Base-by-base conservation (phyloP, 345 rosid species). In the Eucalyptus fibrosa region DNA sequence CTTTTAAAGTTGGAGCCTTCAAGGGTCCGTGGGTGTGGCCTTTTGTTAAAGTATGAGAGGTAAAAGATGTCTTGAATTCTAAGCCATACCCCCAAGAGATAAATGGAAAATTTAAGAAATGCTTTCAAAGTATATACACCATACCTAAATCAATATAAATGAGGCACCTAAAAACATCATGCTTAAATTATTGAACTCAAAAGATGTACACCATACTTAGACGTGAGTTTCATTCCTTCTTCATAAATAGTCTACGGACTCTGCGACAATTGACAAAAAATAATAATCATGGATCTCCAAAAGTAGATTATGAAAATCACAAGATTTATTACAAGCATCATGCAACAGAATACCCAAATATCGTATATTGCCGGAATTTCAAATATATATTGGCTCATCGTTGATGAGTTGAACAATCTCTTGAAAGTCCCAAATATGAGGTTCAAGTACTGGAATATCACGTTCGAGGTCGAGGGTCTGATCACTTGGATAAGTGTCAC, bases 401-500 rank as follows among this genome's bases (percentile, higher is more conserved):
- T 50, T 50, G 53, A 50, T 50, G 53, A 50, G 19, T 50, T 16
- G 19, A 50, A 50, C 53, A 50, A 16, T 50, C 51, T 50, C 53
- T 50, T 50, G 53, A 50, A 1, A 50, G 51, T 50, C 53, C 53
- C 3, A 50, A 2, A 50, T 50, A 15, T 50, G 19, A 50, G 53
- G 3, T 50, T 16, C 8, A 50, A 50, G 53, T 16, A 0, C 19
- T 1, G 2, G 0, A 6, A 50, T 1, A 50, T 50, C 8, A 50
- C 21, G 2, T 50, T 50, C 0, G 19, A 50, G 53, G 3, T 50
- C 8, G 2, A 50, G 53, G 18, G 4, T 50, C 21, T 50, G 0
- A 1, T 50, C 53, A 50, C 4, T 50, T 50, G 53, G 19, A 50
- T 50, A 50, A 50, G 53, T 50, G 53, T 3, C 8, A 0, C 2